Conservation (phyloP, 2,329 filamentous ascomycete genomes). For the Cyphellophora europaea region DNA sequence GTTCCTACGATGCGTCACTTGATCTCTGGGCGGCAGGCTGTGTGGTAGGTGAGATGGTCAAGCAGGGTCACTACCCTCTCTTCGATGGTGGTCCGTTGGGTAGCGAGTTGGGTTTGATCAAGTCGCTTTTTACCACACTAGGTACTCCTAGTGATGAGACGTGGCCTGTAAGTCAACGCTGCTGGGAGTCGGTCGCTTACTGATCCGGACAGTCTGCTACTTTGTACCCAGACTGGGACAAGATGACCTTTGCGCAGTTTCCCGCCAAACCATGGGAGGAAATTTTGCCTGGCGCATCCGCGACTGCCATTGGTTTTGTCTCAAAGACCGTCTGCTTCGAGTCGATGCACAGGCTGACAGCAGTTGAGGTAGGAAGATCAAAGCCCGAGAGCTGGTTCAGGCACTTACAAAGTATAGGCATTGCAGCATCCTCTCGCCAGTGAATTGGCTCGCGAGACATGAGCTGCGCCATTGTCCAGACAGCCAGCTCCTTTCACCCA, state of each 20-base stretch:
- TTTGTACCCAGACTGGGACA: slow-evolving; percentile 76
- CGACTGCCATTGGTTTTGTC: slow-evolving; percentile 56
- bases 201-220: too few relatives aligned
- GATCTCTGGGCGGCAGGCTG: slow-evolving; percentile 88
- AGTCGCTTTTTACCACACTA: slow-evolving; percentile 84
- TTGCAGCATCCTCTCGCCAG: too few relatives aligned
- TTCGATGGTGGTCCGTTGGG: slow-evolving; percentile 87
- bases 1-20: slow-evolving; percentile 58
- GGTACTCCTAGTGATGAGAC: slow-evolving; percentile 71
- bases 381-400: too few relatives aligned
- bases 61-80: slow-evolving; percentile 48
- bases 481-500: too few relatives aligned
- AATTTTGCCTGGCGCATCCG: slow-evolving; percentile 54
- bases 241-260: slow-evolving; percentile 70
- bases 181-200: too few relatives aligned
- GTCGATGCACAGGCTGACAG: slow-evolving; percentile 55
- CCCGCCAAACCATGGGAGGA: slow-evolving; percentile 57
- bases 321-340: slow-evolving; percentile 63
- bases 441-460: too few relatives aligned
- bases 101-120: slow-evolving; percentile 80
- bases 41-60: slow-evolving; percentile 67
- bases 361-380: too few relatives aligned
- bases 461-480: too few relatives aligned
- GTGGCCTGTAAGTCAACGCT: too few relatives aligned
- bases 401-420: too few relatives aligned